These are phyloP conservation scores for Chiua virens DNA, from an alignment of 768 basidiomycete species.

Conservation along the genomic window DNA sequence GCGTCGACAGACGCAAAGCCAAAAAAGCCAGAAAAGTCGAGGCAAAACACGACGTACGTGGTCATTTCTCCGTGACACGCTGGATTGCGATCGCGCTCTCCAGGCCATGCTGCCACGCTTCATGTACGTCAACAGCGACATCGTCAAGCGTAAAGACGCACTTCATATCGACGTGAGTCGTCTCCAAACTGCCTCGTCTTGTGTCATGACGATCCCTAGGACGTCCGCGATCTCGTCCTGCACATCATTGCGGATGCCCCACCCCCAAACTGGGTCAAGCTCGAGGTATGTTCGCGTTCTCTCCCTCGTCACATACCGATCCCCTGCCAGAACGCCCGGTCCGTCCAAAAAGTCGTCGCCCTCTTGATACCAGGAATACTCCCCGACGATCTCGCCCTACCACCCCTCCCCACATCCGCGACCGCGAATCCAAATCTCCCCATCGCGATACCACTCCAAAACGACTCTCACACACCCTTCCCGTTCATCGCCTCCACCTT, in stretches of 20 bases:
- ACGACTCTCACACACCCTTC: slow-evolving; percentile 38
- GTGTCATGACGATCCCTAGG: slow-evolving; percentile 44
- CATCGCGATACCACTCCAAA: slow-evolving; percentile 42
- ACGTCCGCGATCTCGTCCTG: slow-evolving; percentile 82
- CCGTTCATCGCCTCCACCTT: slow-evolving; percentile 79
- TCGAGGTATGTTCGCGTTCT: slow-evolving; percentile 56
- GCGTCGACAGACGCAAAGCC: slow-evolving; percentile 68
- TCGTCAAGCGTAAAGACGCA: slow-evolving; percentile 67
- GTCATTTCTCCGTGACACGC: background rate
- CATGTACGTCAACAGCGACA: slow-evolving; percentile 79
- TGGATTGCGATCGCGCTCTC: background rate
- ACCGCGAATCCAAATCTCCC: slow-evolving; percentile 58
- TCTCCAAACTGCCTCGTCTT: background rate
- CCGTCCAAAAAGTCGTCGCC: slow-evolving; percentile 75
- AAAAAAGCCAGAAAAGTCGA: slow-evolving; percentile 66
- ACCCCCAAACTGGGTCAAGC: slow-evolving; percentile 83
- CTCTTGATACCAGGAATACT: slow-evolving; percentile 88
- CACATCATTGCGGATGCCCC: slow-evolving; percentile 81
- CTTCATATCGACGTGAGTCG: slow-evolving; percentile 76
- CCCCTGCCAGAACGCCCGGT: slow-evolving; percentile 58
- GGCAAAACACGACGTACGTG: slow-evolving; percentile 60
- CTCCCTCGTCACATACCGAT: background rate
- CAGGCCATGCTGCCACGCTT: slow-evolving; percentile 56
- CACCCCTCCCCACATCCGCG: slow-evolving; percentile 68
- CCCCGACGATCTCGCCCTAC: slow-evolving; percentile 67